Evolutionary conservation across 2,329 filamentous ascomycete species (phyloP), one percentile per base, ranked within the genome.

Genomic region (Tolypocladium sp.): DNA sequence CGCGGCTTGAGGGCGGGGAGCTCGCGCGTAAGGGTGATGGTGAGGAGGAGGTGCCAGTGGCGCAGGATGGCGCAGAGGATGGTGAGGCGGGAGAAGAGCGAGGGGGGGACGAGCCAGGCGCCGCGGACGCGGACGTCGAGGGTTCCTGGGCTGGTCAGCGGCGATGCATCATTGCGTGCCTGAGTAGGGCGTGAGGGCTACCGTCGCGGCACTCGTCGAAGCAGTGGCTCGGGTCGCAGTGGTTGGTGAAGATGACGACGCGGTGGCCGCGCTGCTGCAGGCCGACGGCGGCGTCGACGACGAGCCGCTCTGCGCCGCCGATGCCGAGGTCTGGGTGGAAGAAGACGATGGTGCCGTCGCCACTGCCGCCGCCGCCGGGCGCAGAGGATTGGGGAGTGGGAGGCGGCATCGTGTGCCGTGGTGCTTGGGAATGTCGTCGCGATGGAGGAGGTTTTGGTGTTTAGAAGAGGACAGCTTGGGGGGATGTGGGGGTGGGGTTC

Each of bases 311-410:
- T 3, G 94, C 94, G 55, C 94, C 94, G 59, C 94, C 94, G 62
- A 99, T 99, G 63, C 94, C 94, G 35, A 99, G 83, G 69, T 99
- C 94, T 0, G 94, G 94, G 72, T 99, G 94, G 70, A 99, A 88
- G 74, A 99, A 97, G 73, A 94, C 85, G 61, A 97, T 81, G 58
- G 86, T 87, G 60, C 71, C 83, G 54, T 35, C 38, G 25, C 41
- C 41, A 15, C n/a, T 8, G 52, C 52, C 20, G 35, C 52, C 37
- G 54, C 37, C 54, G 37, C 15, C 15, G 37, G 38, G 46, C 46
- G 46, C 7, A 2, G 46, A n/a, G 17, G 46, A 1, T n/a, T 8
- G 27, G 8, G 46, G 22, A 2, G 12, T n/a, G n/a, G n/a, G n/a
- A n/a, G n/a, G 15, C 6, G 53, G 35, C 53, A 55, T 55, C 51